Conservation (phyloP, 345 rosid species). For the Citrus sp. region DNA sequence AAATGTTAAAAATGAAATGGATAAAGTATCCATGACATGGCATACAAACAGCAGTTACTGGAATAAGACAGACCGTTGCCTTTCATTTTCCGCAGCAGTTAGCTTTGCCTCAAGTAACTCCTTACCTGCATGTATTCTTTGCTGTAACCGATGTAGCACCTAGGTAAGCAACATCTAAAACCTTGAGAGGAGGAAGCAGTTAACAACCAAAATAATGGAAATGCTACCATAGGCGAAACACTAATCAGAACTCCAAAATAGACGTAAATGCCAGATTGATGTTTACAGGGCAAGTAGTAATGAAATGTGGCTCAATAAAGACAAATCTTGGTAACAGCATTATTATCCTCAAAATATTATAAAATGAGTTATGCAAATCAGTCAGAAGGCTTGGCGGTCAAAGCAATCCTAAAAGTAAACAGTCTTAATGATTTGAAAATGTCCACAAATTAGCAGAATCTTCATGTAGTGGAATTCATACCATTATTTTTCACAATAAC, state of each 20-base stretch:
- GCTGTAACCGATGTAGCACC: conserved; percentile 35
- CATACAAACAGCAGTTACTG: background rate
- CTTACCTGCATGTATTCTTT: conserved; percentile 72
- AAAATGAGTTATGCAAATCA: background rate
- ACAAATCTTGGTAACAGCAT: background rate
- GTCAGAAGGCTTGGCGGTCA: background rate
- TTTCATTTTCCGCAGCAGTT: conserved; percentile 65
- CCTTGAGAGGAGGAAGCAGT: background rate
- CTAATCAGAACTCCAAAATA: background rate
- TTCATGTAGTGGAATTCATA: background rate
- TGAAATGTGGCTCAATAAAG: background rate
- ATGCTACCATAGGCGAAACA: background rate
- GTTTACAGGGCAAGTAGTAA: background rate
- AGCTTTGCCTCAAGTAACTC: conserved; percentile 49
- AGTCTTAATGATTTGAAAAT: background rate
- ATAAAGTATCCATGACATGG: background rate
- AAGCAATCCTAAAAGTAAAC: background rate
- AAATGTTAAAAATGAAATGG: conserved; percentile 1
- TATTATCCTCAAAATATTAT: background rate
- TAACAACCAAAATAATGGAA: background rate
- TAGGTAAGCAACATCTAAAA: background rate
- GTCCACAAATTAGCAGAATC: background rate
- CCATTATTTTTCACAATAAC: background rate
- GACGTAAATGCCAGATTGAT: background rate
- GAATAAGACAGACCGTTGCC: conserved; percentile 53